Base-by-base conservation (phyloP, 768 basidiomycete species). In the Amanita molliuscula region DNA sequence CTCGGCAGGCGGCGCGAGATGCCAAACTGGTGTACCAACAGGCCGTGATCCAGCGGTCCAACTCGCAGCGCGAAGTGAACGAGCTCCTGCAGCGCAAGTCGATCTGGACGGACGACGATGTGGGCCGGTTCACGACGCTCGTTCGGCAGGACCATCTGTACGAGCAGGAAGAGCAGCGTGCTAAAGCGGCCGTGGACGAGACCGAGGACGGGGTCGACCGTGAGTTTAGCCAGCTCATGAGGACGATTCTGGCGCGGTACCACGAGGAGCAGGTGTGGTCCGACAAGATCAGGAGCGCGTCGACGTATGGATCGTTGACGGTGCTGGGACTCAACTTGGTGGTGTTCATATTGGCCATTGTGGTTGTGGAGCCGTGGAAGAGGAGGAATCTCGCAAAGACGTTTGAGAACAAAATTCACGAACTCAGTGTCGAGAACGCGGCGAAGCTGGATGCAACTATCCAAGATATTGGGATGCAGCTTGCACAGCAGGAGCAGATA, bases 181-280 rank as follows among this genome's bases (percentile, higher is more conserved):
- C 87, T 1, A 93, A 95, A 59, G 65, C 62, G 6, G 74, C 71
- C 15, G 83, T 88, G 2, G 74, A 76, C 18, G 74, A 79, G 35
- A 75, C 79, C 2, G 96, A 99, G 57, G 76, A 79, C 45, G 78
- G 76, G 1, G 89, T 92, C 15, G 96, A 99, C 56, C 77, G 77
- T 40, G 88, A 85, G 57, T 96, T 98, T 62, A 83, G 75, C 59
- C 84, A 82, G 61, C 75, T 97, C 28, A 88, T 95, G 84, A 82
- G 82, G 50, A 73, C 78, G 8, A 98, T 98, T 59, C 76, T 99
- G 52, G 82, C 79, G 44, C 77, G 95, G 34, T 98, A 98, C 65
- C 95, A 98, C 68, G 95, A 97, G 67, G 96, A 99, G 63, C 96
- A 99, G 64, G 81, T 97, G 2, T 99, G 96, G 96, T 92, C 89